Conservation (phyloP, 2,329 filamentous ascomycete species). For the Apiospora arundinis region DNA sequence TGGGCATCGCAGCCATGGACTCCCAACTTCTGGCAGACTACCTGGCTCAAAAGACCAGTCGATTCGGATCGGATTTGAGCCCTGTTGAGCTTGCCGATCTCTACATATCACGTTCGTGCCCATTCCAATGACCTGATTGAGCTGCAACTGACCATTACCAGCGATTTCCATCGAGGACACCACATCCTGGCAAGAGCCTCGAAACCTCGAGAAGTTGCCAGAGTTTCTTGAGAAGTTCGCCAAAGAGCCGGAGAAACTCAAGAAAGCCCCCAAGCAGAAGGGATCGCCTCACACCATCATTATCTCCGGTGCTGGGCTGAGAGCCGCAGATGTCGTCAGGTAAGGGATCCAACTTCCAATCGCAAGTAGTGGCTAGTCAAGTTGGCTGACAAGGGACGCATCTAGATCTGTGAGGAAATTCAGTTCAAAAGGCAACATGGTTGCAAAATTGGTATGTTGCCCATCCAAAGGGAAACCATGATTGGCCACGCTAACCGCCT, state of each 20-base stretch:
- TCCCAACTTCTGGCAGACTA: constrained; percentile 83
- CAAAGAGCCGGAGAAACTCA: constrained; percentile 63
- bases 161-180: constrained; percentile 81
- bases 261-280: constrained; percentile 69
- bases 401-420: constrained; percentile 75
- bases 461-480: not conserved
- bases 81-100: constrained; percentile 84
- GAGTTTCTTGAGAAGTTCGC: constrained; percentile 76
- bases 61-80: constrained; percentile 82
- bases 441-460: constrained; percentile 75
- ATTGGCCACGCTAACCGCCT: constrained; percentile 20
- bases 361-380: not conserved
- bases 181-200: constrained; percentile 71
- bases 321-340: constrained; percentile 85
- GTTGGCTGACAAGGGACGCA: not conserved
- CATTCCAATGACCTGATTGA: not conserved
- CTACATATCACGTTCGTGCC: constrained; percentile 72
- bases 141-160: constrained; percentile 41
- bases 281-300: constrained; percentile 86
- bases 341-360: constrained; percentile 41
- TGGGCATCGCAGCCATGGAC: constrained; percentile 82
- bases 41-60: constrained; percentile 77
- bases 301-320: constrained; percentile 81
- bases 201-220: constrained; percentile 76
- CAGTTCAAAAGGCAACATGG: constrained; percentile 75